Base-by-base conservation (phyloP, 164 flowering plant species). In the Amborella trichopoda region DNA sequence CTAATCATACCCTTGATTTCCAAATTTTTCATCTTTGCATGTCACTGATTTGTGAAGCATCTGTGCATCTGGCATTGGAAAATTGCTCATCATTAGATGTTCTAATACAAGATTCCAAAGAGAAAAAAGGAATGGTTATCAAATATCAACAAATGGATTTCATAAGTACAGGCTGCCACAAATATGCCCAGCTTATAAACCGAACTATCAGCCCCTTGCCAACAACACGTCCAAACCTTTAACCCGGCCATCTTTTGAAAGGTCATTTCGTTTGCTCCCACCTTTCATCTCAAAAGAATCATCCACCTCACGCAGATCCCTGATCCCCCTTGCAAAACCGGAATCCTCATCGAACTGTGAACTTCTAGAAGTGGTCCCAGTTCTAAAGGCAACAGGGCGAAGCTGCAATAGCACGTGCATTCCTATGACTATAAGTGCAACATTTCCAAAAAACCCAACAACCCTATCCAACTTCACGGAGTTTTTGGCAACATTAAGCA, bases 381-480 rank as follows among this genome's bases (percentile, higher is more conserved):
- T 42, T 47, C 43, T 60, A 21, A 43, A 54, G 36, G 46, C 28
- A 9, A 39, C 38, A 30, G 55, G 64, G 30, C 59, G 64, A 27
- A 64, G 38, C 50, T 64, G 68, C 49, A 55, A 48, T 20, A 64
- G 39, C 5, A 86, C 88, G 49, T 85, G 61, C 88, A 83, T 77
- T 72, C 85, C 74, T 38, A 78, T 53, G 2, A 95, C 77, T 25
- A 85, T 57, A 48, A 85, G 39, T 59, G 95, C 89, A 53, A 90
- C 80, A 59, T 87, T 78, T n/a, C 94, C 83, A 18, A 91, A 26
- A n/a, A 81, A 54, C 23, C 83, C 80, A 34, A 84, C 76, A 66
- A 76, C 32, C 30, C 61, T 72, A 57, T 80, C 78, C 59, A 70
- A 30, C 26, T 59, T 72, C 6, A 91, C 73, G 50, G 77, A 56